Percentiles rank a stretch among this genome's conserved stretches.
Evolutionary conservation across 2,329 filamentous ascomycete species (phyloP).

Genomic region (Thelonectria discophora): DNA sequence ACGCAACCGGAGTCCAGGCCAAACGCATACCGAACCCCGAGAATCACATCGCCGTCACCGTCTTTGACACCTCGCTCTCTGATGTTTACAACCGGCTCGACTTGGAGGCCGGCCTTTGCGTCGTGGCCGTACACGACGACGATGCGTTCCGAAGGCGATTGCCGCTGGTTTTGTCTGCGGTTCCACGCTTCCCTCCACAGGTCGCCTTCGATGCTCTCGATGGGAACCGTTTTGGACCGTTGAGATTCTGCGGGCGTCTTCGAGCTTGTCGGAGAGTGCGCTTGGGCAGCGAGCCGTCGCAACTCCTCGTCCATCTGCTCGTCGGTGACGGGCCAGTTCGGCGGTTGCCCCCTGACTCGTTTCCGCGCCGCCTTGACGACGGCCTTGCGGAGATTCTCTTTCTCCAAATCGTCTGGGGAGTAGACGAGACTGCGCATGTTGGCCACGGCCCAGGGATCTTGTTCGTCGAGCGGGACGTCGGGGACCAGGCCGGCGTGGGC

Average conservation of each 20-base stretch:
- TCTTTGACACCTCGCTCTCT: neutral
- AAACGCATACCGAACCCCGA: constrained; percentile 68
- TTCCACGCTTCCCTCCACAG: constrained; percentile 35
- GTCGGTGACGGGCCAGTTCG: constrained; percentile 12
- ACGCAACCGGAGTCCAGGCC: constrained; percentile 85
- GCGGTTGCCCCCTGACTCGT: constrained; percentile 20
- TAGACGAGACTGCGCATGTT: constrained; percentile 82
- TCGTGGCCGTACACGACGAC: constrained; percentile 89
- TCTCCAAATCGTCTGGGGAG: constrained; percentile 37
- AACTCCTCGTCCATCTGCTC: constrained; percentile 9
- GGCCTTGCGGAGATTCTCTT: constrained; percentile 17
- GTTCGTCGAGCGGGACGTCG: constrained; percentile 70
- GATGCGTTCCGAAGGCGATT: constrained; percentile 46
- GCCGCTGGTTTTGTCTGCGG: constrained; percentile 26
- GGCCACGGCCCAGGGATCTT: constrained; percentile 81
- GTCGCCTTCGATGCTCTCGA: constrained; percentile 30
- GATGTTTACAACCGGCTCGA: constrained; percentile 39
- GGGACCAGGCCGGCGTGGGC: constrained; percentile 87
- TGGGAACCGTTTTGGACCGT: constrained; percentile 7
- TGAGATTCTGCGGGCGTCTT: neutral
- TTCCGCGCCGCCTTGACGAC: constrained; percentile 30
- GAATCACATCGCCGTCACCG: neutral
- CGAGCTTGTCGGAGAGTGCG: neutral
- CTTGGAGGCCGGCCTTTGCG: constrained; percentile 68
- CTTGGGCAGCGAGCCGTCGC: neutral